Conservation (phyloP, 192 early-diverging fungal species). For the Rhizophlyctis rosea region DNA sequence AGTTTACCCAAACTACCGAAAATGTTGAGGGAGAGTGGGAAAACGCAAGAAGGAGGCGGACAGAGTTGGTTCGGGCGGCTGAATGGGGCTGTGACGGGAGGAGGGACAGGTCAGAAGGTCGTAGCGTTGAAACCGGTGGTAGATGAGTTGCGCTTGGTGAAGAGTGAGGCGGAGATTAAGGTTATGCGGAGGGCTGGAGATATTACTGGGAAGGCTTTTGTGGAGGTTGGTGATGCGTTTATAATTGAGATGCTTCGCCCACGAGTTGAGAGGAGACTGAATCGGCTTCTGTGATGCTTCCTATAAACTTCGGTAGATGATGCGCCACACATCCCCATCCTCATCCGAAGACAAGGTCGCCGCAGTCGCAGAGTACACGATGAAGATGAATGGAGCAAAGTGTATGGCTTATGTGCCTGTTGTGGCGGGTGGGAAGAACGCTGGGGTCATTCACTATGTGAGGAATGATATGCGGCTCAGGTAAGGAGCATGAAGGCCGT, state of each 20-base stretch:
- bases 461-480: slow-evolving; percentile 68
- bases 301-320: too few species aligned
- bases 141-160: slow-evolving; percentile 73
- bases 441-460: slow-evolving; percentile 93
- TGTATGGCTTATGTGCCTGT: slow-evolving; percentile 93
- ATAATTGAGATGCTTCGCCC: background rate
- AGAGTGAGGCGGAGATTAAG: slow-evolving; percentile 71
- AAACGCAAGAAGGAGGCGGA: too few species aligned
- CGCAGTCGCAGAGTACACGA: slow-evolving; percentile 72
- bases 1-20: too few species aligned
- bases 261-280: background rate
- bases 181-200: slow-evolving; percentile 75
- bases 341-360: slow-evolving; percentile 73
- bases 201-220: slow-evolving; percentile 79
- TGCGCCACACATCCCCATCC: slow-evolving; percentile 69
- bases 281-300: background rate
- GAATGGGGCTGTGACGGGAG: slow-evolving; percentile 5
- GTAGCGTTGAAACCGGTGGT: slow-evolving; percentile 60
- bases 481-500: slow-evolving; percentile 17
- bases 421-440: slow-evolving; percentile 87
- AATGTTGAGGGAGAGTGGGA: too few species aligned
- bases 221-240: slow-evolving; percentile 37
- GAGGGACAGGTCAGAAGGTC: slow-evolving; percentile 10
- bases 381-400: slow-evolving; percentile 55
- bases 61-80: too few species aligned